phyloP scores from a whole-genome alignment of 345 rosid genomes.

The Rhizophora mangle region DNA sequence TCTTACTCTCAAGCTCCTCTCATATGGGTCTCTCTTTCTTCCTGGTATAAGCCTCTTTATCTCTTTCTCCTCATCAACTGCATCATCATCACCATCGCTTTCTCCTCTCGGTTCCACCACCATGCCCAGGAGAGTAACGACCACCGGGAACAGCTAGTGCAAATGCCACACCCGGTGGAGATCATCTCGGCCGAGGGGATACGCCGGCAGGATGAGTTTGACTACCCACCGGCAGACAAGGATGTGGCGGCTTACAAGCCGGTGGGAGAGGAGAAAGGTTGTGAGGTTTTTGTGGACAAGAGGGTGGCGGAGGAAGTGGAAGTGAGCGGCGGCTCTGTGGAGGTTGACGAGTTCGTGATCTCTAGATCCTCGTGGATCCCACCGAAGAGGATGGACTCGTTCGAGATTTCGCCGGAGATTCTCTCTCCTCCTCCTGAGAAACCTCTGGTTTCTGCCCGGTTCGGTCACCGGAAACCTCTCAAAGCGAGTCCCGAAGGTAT shows the following conservation, averaged over 20 bases:
- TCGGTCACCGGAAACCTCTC: constrained; percentile 42
- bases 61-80: constrained; percentile 43
- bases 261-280: background rate
- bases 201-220: background rate
- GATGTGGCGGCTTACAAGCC: constrained; percentile 7
- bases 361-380: constrained; percentile 33
- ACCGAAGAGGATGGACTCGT: constrained; percentile 22
- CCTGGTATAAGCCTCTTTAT: constrained; percentile 63
- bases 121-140: background rate
- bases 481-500: constrained; percentile 58
- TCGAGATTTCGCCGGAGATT: constrained; percentile 28
- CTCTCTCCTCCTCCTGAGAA: constrained; percentile 39
- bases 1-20: constrained; percentile 34
- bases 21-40: constrained; percentile 36
- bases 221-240: constrained; percentile 6
- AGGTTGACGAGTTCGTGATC: constrained; percentile 33
- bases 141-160: constrained; percentile 2
- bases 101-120: constrained; percentile 44
- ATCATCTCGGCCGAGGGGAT: background rate
- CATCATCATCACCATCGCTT: constrained; percentile 54
- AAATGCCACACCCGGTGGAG: background rate
- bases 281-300: constrained; percentile 15
- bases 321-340: constrained; percentile 11
- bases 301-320: constrained; percentile 3
- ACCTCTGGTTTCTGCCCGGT: constrained; percentile 51